Evolutionary conservation across 371 early-diverging fungal species (phyloP).

Genomic region (Aphelidium insulamus): DNA sequence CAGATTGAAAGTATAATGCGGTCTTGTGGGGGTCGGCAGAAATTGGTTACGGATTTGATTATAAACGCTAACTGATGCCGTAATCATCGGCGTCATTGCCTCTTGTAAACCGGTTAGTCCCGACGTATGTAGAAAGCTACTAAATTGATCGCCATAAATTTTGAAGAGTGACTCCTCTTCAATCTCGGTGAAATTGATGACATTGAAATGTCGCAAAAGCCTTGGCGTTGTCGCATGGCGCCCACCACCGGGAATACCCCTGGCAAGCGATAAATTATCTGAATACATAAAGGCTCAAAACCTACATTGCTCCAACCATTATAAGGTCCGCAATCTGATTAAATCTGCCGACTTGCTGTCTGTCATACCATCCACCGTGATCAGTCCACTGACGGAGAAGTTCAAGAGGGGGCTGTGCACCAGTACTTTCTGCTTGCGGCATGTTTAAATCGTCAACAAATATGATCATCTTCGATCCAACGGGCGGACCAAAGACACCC

Average conservation of each 20-base stretch:
- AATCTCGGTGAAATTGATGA: conserved; percentile 26
- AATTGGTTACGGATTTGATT: conserved; percentile 26
- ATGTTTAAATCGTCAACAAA: conserved; percentile 34
- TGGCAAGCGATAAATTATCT: too few relatives aligned
- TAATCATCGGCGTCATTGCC: conserved; percentile 12
- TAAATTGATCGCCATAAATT: conserved; percentile 25
- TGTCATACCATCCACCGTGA: conserved; percentile 27
- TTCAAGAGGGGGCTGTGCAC: conserved; percentile 32
- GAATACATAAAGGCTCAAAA: too few relatives aligned
- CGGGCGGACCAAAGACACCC: conserved; percentile 31
- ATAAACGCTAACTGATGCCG: conserved; percentile 21
- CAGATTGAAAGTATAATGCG: conserved; percentile 34
- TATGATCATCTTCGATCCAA: conserved; percentile 21
- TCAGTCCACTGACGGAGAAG: conserved; percentile 32
- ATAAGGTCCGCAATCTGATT: conserved; percentile 30
- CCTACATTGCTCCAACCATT: conserved; percentile 26
- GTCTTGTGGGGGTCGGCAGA: conserved; percentile 29
- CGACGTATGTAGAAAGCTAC: conserved; percentile 11
- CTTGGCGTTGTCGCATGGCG: conserved; percentile 26
- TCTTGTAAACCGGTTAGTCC: not conserved
- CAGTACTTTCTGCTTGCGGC: conserved; percentile 27
- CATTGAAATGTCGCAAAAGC: conserved; percentile 26
- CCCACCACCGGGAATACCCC: conserved; percentile 33
- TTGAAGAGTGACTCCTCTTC: conserved; percentile 17
- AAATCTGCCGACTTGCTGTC: conserved; percentile 28